These are phyloP conservation scores for Penicillium aurantiogriseum DNA, from an alignment of 2,329 filamentous ascomycete species.

Conservation along the genomic window DNA sequence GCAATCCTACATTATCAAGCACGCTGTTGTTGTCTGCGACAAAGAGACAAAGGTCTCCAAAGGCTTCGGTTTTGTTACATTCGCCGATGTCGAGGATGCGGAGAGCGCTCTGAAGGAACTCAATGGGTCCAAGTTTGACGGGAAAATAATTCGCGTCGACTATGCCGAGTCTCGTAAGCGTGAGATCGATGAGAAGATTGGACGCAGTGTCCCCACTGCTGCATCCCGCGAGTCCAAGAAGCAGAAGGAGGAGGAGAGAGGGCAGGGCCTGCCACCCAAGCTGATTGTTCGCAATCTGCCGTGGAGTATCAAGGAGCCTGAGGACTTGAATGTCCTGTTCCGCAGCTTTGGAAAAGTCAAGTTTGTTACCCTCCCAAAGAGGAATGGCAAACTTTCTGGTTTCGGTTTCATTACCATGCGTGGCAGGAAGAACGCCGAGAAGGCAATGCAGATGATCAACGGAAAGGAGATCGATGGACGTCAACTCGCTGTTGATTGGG, in stretches of 20 bases:
- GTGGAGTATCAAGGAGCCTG: constrained; percentile 87
- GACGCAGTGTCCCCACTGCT: constrained; percentile 41
- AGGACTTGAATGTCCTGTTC: constrained; percentile 78
- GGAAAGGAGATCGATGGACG: constrained; percentile 87
- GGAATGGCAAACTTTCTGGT: constrained; percentile 69
- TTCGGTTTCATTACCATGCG: constrained; percentile 92
- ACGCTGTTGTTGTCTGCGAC: constrained; percentile 89
- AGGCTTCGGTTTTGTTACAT: constrained; percentile 95
- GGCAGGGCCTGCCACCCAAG: constrained; percentile 64
- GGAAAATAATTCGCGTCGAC: constrained; percentile 80
- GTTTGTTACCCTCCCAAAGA: constrained; percentile 77
- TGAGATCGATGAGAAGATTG: constrained; percentile 54
- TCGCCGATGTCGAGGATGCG: constrained; percentile 90
- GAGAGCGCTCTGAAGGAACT: constrained; percentile 76
- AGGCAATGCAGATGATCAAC: constrained; percentile 79
- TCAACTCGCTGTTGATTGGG: constrained; percentile 91
- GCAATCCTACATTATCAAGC: constrained; percentile 89
- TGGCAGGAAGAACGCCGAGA: constrained; percentile 86
- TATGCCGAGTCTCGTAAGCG: constrained; percentile 83
- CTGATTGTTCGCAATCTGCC: constrained; percentile 90
- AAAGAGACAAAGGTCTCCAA: constrained; percentile 80
- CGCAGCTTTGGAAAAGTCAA: constrained; percentile 89
- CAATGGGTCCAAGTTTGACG: constrained; percentile 73
- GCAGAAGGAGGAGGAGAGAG: constrained; percentile 57
- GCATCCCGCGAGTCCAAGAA: constrained; percentile 40